These are phyloP conservation scores for Wickerhamomyces chaumierensis DNA, from an alignment of 805 yeast genomes.

Conservation along the genomic window DNA sequence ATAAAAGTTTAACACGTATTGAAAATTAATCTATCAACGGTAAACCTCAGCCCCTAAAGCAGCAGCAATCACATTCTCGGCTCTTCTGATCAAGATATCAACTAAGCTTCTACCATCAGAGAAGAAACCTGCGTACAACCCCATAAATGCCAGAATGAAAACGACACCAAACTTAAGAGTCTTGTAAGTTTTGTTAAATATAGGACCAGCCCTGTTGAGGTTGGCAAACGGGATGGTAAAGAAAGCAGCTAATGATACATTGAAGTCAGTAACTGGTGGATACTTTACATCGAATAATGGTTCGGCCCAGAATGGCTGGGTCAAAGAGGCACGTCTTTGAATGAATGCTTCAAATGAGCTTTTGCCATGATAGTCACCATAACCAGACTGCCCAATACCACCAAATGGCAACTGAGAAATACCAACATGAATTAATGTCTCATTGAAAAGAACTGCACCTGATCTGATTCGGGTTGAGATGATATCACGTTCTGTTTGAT, in stretches of 20 bases:
- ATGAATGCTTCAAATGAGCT: slow-evolving; percentile 53
- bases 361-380: slow-evolving; percentile 73
- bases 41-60: not conserved
- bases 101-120: not conserved
- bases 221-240: slow-evolving; percentile 22
- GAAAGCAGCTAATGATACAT: slow-evolving; percentile 18
- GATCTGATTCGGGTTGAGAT: slow-evolving; percentile 50
- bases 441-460: slow-evolving; percentile 65
- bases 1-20: no score
- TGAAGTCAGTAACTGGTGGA: slow-evolving; percentile 41
- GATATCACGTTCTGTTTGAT: slow-evolving; percentile 33
- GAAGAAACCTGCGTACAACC: slow-evolving; percentile 9
- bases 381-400: slow-evolving; percentile 79
- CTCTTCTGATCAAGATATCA: not conserved
- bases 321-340: slow-evolving; percentile 58
- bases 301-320: slow-evolving; percentile 59
- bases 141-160: slow-evolving; percentile 5
- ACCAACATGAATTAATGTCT: slow-evolving; percentile 60
- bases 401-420: slow-evolving; percentile 74
- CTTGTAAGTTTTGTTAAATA: slow-evolving; percentile 12
- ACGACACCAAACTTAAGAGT: not conserved
- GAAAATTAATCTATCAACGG: no score
- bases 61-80: not conserved
- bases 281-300: slow-evolving; percentile 46
- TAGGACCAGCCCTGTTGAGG: slow-evolving; percentile 27